Percentiles rank a stretch among this genome's conserved stretches.
Conservation (phyloP, 1,284 basidiomycete genomes). For the Trichosporon inkin region DNA sequence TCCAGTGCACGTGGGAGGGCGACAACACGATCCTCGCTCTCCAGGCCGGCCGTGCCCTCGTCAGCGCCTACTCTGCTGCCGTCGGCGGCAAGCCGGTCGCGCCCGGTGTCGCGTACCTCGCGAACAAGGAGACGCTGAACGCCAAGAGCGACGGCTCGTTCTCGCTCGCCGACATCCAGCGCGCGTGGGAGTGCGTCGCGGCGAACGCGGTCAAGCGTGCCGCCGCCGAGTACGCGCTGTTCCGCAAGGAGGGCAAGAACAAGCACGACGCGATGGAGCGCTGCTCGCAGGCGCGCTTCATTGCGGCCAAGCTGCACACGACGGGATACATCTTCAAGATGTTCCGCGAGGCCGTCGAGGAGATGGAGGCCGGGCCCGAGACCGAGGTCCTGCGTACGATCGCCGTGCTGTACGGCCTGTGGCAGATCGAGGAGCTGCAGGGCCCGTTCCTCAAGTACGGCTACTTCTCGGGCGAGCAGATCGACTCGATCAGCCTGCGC, state of each 20-base stretch:
- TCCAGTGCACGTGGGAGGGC: constrained; percentile 58
- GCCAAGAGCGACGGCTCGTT: constrained; percentile 52
- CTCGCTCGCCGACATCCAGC: constrained; percentile 53
- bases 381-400: constrained; percentile 46
- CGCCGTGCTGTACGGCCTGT: constrained; percentile 53
- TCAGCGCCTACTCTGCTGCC: constrained; percentile 53
- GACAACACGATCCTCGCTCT: constrained; percentile 57
- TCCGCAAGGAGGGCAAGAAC: constrained; percentile 51
- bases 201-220: constrained; percentile 57
- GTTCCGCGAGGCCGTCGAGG: constrained; percentile 46
- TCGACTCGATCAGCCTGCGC: constrained; percentile 51
- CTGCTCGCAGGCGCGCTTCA: constrained; percentile 56
- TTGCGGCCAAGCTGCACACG: constrained; percentile 55
- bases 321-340: constrained; percentile 45
- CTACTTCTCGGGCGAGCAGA: constrained; percentile 51
- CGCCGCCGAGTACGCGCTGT: constrained; percentile 51
- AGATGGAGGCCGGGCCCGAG: constrained; percentile 29
- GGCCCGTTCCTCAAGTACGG: constrained; percentile 56
- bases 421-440: constrained; percentile 59
- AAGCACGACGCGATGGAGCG: constrained; percentile 56
- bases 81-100: constrained; percentile 53
- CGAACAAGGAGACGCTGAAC: constrained; percentile 46
- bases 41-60: constrained; percentile 56
- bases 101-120: constrained; percentile 54
- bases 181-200: constrained; percentile 55